Evolutionary conservation across 2,329 filamentous ascomycete species (phyloP), one percentile per base, ranked within the genome.

Genomic region (Colletotrichum lentis): DNA sequence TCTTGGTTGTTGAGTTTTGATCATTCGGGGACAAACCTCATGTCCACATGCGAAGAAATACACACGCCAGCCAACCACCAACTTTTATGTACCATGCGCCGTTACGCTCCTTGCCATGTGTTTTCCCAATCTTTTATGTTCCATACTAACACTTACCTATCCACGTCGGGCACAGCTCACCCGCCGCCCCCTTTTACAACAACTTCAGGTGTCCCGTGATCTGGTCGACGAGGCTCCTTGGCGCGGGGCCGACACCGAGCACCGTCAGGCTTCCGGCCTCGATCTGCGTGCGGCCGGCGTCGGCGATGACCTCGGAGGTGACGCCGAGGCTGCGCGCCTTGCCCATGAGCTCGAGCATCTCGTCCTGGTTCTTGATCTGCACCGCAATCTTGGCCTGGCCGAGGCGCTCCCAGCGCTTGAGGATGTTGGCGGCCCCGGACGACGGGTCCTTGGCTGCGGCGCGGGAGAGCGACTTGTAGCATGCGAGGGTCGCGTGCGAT

Each of bases 211-310:
- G 84, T 1, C 93, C 93, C 5, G 94, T 97, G 70, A 99, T 89
- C 78, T 90, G 82, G 77, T 99, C 93, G 57, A 99, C 90, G 64
- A 94, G 82, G 74, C 92, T 94, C 84, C 91, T 94, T 0, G 95
- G 95, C 31, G 91, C 95, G 2, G 90, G 90, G 0, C 90, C 90
- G 61, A 95, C 89, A 0, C 96, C 96, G 59, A 99, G 82, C 49
- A 99, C 96, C 0, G 96, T 99, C 78, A 93, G 86, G 78, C 94
- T 97, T 20, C 96, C 95, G 50, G 91, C 90, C 60, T 94, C 94
- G 79, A 99, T 98, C 86, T 99, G 96, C 53, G 96, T 99, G 70
- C 96, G 88, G 16, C 96, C 96, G n/a, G 96, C 96, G 80, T 99
- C 96, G 75, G 92, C 90, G 72, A 99, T 95, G 61, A 97, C 89